Conservation (phyloP, 2,329 filamentous ascomycete species). For the Neofusicoccum parvum region DNA sequence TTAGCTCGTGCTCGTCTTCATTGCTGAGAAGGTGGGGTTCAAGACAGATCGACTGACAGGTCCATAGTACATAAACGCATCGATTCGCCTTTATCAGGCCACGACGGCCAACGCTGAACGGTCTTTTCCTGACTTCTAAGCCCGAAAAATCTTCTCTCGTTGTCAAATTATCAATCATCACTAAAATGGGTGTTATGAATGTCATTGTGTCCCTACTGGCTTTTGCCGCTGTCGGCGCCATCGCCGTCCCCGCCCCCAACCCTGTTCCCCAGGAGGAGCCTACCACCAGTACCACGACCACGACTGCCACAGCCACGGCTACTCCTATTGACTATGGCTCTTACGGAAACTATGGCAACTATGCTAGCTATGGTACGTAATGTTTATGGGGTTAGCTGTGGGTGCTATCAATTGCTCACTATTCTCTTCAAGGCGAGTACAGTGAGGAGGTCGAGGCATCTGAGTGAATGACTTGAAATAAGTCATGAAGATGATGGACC, state of each 20-base stretch:
- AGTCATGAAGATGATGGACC: no score
- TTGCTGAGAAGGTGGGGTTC: neutral
- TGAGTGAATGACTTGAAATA: neutral
- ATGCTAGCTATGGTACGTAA: slow-evolving; percentile 5
- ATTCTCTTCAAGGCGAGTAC: neutral
- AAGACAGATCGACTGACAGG: no score
- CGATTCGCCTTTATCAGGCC: neutral
- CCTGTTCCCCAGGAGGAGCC: neutral
- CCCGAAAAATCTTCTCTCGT: neutral
- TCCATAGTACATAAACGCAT: neutral
- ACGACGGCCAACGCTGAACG: neutral
- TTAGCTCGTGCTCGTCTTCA: neutral
- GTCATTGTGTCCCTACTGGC: slow-evolving; percentile 1
- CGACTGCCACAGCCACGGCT: neutral
- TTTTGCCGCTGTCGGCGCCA: neutral
- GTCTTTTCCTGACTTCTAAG: neutral
- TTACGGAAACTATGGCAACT: slow-evolving; percentile 15
- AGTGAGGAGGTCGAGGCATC: neutral
- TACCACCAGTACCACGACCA: neutral
- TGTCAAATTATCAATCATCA: no score
- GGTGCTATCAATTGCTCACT: neutral
- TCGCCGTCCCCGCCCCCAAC: neutral
- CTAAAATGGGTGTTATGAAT: slow-evolving; percentile 4
- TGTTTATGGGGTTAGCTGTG: no score
- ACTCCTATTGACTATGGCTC: neutral